phyloP scores from a whole-genome alignment of 345 rosid genomes.

The Dipteronia dyeriana region DNA sequence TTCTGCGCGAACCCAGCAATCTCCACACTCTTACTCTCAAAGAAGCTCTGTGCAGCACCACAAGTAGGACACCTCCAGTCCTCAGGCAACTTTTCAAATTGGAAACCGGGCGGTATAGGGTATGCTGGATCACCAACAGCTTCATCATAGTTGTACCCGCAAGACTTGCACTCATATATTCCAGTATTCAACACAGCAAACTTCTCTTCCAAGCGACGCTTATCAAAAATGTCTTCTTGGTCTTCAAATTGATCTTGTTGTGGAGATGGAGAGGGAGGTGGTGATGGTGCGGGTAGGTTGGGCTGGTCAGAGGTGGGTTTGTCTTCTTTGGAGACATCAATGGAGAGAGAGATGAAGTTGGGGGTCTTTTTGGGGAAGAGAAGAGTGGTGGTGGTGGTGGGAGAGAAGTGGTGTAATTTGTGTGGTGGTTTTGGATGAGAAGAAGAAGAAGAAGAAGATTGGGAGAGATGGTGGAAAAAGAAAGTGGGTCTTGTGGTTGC shows the following conservation, averaged over 20 bases:
- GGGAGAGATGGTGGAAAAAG: constrained; percentile 57
- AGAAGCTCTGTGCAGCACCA: constrained; percentile 85
- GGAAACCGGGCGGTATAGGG: constrained; percentile 89
- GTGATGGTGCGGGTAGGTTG: constrained; percentile 9
- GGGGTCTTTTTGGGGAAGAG: constrained; percentile 32
- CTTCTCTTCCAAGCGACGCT: constrained; percentile 76
- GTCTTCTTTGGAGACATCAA: constrained; percentile 83
- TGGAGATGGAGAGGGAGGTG: constrained; percentile 8
- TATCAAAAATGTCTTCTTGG: constrained; percentile 29
- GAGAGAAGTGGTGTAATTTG: constrained; percentile 2
- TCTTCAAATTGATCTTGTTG: constrained; percentile 12
- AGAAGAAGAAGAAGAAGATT: constrained; percentile 26
- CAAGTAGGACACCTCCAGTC: constrained; percentile 98
- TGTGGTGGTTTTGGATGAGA: constrained; percentile 22
- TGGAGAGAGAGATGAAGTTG: constrained; percentile 35
- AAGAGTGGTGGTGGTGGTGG: not conserved
- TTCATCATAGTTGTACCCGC: constrained; percentile 92
- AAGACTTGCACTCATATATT: constrained; percentile 88
- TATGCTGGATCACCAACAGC: constrained; percentile 83
- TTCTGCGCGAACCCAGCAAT: constrained; percentile 98
- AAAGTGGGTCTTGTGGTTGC: constrained; percentile 60
- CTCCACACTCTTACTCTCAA: constrained; percentile 90
- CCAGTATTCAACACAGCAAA: constrained; percentile 97
- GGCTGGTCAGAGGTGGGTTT: constrained; percentile 37
- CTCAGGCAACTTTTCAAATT: constrained; percentile 71